Conservation (phyloP, 2,329 filamentous ascomycete genomes). For the Talaromyces sp. region DNA sequence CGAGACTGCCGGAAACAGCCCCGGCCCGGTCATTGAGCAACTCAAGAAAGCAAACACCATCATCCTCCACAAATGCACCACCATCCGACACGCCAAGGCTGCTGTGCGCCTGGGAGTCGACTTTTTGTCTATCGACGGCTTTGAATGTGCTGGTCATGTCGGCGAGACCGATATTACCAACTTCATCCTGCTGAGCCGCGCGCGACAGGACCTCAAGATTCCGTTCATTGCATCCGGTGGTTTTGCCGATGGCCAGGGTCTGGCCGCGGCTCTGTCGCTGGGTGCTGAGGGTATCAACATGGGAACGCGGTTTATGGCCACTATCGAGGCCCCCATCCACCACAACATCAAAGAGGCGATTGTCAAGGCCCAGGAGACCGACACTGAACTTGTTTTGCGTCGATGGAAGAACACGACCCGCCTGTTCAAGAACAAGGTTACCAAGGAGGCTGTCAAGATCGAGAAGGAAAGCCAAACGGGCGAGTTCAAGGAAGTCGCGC, state of each 20-base stretch:
- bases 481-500: constrained; percentile 84
- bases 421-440: constrained; percentile 86
- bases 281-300: constrained; percentile 96
- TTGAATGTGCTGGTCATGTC: constrained; percentile 79
- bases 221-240: constrained; percentile 96
- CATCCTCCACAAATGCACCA: constrained; percentile 96
- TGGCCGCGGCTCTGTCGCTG: constrained; percentile 83
- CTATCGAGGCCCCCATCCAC: constrained; percentile 87
- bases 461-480: constrained; percentile 78
- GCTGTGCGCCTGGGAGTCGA: constrained; percentile 93
- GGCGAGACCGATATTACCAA: constrained; percentile 52
- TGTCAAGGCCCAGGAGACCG: constrained; percentile 79
- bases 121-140: constrained; percentile 94
- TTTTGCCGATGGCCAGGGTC: constrained; percentile 88
- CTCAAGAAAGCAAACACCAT: constrained; percentile 75
- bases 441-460: constrained; percentile 70
- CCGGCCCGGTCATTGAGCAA: constrained; percentile 82
- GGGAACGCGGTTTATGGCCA: constrained; percentile 98
- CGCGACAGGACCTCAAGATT: constrained; percentile 74
- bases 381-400: constrained; percentile 81
- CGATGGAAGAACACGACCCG: constrained; percentile 91
- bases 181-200: constrained; percentile 67
- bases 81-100: constrained; percentile 84
- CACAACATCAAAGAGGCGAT: constrained; percentile 90
- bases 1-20: constrained; percentile 86